These are phyloP conservation scores for Scytalidium sp. DNA, from an alignment of 2,329 filamentous ascomycete species.

Conservation along the genomic window DNA sequence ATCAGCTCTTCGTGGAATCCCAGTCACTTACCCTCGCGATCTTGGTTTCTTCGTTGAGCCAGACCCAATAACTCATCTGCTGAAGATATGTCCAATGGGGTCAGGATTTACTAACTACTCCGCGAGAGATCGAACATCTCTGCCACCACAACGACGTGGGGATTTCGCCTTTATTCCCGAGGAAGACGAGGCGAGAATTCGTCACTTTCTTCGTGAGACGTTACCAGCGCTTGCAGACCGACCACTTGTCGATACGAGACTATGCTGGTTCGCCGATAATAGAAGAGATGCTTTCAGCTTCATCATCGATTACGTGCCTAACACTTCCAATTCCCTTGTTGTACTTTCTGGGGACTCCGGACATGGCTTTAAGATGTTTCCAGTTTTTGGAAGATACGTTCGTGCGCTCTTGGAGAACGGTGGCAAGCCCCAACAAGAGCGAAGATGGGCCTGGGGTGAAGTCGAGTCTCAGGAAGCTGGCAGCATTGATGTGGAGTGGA, in stretches of 20 bases:
- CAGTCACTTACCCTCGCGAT: constrained; percentile 47
- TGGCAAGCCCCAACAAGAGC: too few relatives aligned
- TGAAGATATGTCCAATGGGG: constrained; percentile 50
- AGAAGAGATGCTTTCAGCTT: constrained; percentile 44
- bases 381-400: background rate
- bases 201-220: constrained; percentile 40
- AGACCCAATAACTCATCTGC: constrained; percentile 43
- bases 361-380: constrained; percentile 41
- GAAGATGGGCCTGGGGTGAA: background rate
- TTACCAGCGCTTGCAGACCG: constrained; percentile 44
- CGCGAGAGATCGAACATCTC: constrained; percentile 36
- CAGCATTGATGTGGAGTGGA: background rate
- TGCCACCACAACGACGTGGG: constrained; percentile 29
- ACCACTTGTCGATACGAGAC: constrained; percentile 42
- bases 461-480: background rate
- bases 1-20: constrained; percentile 42
- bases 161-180: constrained; percentile 37
- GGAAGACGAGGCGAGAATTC: constrained; percentile 43
- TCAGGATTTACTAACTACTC: constrained; percentile 44
- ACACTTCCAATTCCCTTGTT: constrained; percentile 34
- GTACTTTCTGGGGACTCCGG: constrained; percentile 47
- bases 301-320: constrained; percentile 43
- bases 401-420: background rate
- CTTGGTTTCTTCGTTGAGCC: constrained; percentile 54
- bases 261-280: constrained; percentile 53